Evolutionary conservation across 345 rosid genomes (phyloP).

Genomic region (Rubroshorea leprosula): DNA sequence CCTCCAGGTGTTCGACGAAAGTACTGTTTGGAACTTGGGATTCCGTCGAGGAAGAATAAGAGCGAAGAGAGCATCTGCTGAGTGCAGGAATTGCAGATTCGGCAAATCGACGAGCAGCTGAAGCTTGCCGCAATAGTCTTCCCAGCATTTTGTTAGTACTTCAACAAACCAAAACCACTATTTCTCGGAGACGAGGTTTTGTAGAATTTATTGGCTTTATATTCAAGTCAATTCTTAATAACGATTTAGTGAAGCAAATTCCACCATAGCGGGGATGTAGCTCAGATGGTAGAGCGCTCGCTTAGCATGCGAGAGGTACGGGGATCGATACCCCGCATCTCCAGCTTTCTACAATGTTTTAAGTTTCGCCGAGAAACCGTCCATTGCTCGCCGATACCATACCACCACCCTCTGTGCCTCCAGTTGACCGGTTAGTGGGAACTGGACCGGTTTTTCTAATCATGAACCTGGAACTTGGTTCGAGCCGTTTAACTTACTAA

Average conservation of each 20-base stretch:
- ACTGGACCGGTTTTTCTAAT: too few species aligned
- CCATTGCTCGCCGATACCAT: too few species aligned
- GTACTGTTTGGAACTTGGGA: slow-evolving; percentile 26
- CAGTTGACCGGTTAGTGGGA: too few species aligned
- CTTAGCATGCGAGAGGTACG: slow-evolving; percentile 90
- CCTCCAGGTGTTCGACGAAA: slow-evolving; percentile 45
- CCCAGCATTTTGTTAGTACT: slow-evolving; percentile 38
- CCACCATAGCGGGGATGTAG: too few species aligned
- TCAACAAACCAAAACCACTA: background rate
- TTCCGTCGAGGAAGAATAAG: slow-evolving; percentile 38
- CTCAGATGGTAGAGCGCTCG: slow-evolving; percentile 93
- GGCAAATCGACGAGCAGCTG: slow-evolving; percentile 30
- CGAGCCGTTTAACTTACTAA: too few species aligned
- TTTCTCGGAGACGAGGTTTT: too few species aligned
- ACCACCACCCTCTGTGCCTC: too few species aligned
- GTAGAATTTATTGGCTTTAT: too few species aligned
- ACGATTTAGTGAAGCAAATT: too few species aligned
- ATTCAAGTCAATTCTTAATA: too few species aligned
- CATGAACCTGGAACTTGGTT: too few species aligned
- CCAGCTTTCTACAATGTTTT: slow-evolving; percentile 22
- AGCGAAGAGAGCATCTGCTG: slow-evolving; percentile 20
- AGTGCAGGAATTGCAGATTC: slow-evolving; percentile 16
- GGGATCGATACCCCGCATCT: slow-evolving; percentile 92
- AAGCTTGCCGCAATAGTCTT: slow-evolving; percentile 28
- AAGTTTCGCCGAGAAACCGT: too few species aligned